Base-by-base conservation (phyloP, 352 stramenopile species). In the Ophiocytium majus region DNA sequence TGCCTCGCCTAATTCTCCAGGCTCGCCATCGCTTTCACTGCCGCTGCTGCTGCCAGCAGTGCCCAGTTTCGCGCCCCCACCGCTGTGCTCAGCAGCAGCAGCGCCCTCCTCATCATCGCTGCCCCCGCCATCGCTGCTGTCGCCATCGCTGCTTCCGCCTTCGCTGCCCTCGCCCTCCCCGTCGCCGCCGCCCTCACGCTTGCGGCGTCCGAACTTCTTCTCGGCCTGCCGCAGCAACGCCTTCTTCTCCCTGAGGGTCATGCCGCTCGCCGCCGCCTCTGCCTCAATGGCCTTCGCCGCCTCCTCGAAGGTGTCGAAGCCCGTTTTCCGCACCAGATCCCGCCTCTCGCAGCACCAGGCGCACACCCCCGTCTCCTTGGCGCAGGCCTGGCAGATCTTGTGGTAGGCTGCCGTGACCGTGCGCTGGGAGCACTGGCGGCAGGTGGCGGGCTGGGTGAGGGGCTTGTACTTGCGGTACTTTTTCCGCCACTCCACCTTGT, bases 391-490 rank as follows among this genome's bases (percentile, higher is more conserved):
- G 86, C 96, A 99, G 28, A 97, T 92, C 0, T 93, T 94, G 86
- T 99, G 96, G 90, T 99, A 99, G 9, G 96, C 96, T 0, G 95
- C 92, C 33, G 91, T 94, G 80, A 99, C 92, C 63, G 92, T 95
- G 89, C 97, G 96, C 80, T 96, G 92, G 63, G 93, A 90, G 89
- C 96, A 98, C 80, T 93, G 91, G 87, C 95, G 98, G 89, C 96
- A 99, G 57, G 93, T 97, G 28, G 90, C 93, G 19, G 95, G 95
- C 91, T 98, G 93, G 63, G 95, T 98, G 64, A 97, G 89, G 74
- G 97, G 96, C 86, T 98, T 98, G 92, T 98, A 99, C 90, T 99
- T 99, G 89, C 97, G 93, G 91, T 99, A 99, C 89, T 98, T 97
- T 92, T 99, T 99, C 83, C 95, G 92, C 97, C 97, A 99, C 89